Evolutionary conservation across 306 rosid species (phyloP).

Genomic region (Quercus mongolica): DNA sequence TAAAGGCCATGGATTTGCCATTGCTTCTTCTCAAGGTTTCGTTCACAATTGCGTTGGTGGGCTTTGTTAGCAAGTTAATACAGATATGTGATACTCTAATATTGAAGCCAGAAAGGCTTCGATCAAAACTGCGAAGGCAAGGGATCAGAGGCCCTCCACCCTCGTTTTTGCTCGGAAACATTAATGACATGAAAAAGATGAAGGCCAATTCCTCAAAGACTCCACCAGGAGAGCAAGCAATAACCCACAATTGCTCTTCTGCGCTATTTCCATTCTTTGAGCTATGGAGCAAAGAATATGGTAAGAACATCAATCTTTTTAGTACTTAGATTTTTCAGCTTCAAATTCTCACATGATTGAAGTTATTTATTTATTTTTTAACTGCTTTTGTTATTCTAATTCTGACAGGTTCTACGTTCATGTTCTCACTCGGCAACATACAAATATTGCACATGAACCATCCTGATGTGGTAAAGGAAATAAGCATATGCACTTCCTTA

Average conservation of each 20-base stretch:
- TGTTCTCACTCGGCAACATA: conserved; percentile 39
- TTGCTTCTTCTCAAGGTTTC: conserved; percentile 15
- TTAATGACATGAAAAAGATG: conserved; percentile 21
- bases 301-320: background rate
- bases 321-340: background rate
- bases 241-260: conserved; percentile 25
- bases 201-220: background rate
- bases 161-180: conserved; percentile 35
- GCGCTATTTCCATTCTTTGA: conserved; percentile 29
- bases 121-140: conserved; percentile 34
- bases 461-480: conserved; percentile 28
- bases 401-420: conserved; percentile 24
- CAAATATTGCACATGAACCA: conserved; percentile 33
- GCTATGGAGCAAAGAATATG: conserved; percentile 33
- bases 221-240: background rate
- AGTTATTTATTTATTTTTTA: background rate
- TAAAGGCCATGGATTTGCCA: conserved; percentile 3
- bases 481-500: conserved; percentile 32
- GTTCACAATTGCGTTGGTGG: conserved; percentile 1
- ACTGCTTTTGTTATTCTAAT: background rate
- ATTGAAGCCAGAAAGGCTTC: conserved; percentile 27
- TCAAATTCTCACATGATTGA: background rate
- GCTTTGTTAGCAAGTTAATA: background rate
- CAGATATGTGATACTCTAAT: conserved; percentile 13
- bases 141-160: conserved; percentile 47